phyloP scores from a whole-genome alignment of 2,329 filamentous ascomycete genomes.

The Chaetomium sp. region DNA sequence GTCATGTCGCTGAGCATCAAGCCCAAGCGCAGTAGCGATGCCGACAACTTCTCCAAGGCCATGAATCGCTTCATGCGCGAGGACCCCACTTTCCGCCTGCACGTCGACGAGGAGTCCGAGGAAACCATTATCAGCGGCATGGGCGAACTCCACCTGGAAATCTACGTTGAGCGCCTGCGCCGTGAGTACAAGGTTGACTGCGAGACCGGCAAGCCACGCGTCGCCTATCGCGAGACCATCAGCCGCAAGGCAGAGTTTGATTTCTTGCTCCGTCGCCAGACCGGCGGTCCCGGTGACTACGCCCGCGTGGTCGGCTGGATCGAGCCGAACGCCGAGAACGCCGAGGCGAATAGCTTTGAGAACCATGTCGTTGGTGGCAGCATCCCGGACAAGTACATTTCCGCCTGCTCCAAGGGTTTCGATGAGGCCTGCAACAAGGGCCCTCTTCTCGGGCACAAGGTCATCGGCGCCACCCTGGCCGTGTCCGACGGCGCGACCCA shows the following conservation, averaged over 20 bases:
- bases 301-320: constrained; percentile 88
- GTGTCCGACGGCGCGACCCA: constrained; percentile 95
- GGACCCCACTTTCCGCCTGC: constrained; percentile 93
- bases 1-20: constrained; percentile 98
- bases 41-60: constrained; percentile 92
- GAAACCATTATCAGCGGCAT: constrained; percentile 98
- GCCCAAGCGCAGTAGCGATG: constrained; percentile 87
- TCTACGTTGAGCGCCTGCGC: constrained; percentile 94
- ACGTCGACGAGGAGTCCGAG: constrained; percentile 84
- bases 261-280: constrained; percentile 90
- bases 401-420: constrained; percentile 94
- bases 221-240: constrained; percentile 94
- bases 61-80: constrained; percentile 99
- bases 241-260: constrained; percentile 76
- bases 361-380: constrained; percentile 80
- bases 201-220: constrained; percentile 90
- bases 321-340: constrained; percentile 67
- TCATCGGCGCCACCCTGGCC: constrained; percentile 84
- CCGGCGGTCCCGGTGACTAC: constrained; percentile 90
- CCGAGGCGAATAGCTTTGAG: constrained; percentile 76
- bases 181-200: constrained; percentile 97
- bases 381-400: constrained; percentile 93
- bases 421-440: constrained; percentile 74
- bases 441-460: constrained; percentile 85
- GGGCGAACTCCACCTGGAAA: constrained; percentile 94